Conservation (phyloP, 306 rosid genomes). For the Cicer pinnatifidum region DNA sequence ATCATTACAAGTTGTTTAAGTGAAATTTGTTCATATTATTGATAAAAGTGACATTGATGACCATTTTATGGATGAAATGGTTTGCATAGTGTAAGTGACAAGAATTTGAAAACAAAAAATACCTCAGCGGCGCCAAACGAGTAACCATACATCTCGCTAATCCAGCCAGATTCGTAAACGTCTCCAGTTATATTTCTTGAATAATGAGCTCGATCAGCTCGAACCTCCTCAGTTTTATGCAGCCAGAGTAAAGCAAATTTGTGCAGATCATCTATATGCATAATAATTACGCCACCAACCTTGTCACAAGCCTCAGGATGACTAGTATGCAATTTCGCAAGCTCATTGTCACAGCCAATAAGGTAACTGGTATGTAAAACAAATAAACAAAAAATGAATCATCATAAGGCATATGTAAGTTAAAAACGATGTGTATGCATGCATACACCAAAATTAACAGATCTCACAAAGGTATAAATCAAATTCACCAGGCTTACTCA, state of each 20-base stretch:
- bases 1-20: slow-evolving; percentile 28
- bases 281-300: slow-evolving; percentile 49
- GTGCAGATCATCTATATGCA: slow-evolving; percentile 47
- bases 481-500: slow-evolving; percentile 45
- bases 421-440: background rate
- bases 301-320: slow-evolving; percentile 52
- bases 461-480: slow-evolving; percentile 26
- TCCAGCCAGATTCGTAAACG: slow-evolving; percentile 46
- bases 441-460: background rate
- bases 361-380: slow-evolving; percentile 39
- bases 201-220: slow-evolving; percentile 42
- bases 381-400: background rate
- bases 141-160: slow-evolving; percentile 48
- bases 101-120: background rate
- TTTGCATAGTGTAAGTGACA: background rate
- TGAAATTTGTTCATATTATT: slow-evolving; percentile 17
- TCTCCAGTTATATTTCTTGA: slow-evolving; percentile 46
- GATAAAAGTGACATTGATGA: too few relatives aligned
- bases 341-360: slow-evolving; percentile 47
- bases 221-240: slow-evolving; percentile 50
- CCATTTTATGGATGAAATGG: background rate
- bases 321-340: slow-evolving; percentile 46
- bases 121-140: slow-evolving; percentile 48
- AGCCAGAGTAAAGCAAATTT: slow-evolving; percentile 46
- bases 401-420: background rate